Evolutionary conservation across 495 filamentous ascomycete genomes (phyloP).

Genomic region (Rhypophila decipiens): DNA sequence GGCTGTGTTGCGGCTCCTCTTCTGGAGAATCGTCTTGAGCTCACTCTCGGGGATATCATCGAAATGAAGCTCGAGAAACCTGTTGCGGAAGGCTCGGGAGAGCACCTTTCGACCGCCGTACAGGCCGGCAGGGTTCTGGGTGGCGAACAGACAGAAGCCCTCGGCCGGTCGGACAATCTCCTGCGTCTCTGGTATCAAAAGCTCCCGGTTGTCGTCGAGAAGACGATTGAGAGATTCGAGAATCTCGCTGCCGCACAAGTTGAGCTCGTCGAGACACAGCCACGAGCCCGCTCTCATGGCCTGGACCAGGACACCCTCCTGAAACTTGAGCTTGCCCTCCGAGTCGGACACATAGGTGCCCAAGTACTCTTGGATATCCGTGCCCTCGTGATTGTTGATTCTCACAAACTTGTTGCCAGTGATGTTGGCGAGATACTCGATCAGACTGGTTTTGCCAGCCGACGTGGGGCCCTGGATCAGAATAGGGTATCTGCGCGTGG

Average conservation of each 20-base stretch:
- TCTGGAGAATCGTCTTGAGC: slow-evolving; percentile 84
- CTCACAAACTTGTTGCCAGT: slow-evolving; percentile 95
- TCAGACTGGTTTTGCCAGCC: slow-evolving; percentile 97
- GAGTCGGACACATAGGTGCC: slow-evolving; percentile 85
- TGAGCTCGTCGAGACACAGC: slow-evolving; percentile 97
- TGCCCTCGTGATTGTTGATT: slow-evolving; percentile 99
- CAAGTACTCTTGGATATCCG: slow-evolving; percentile 95
- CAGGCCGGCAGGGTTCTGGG: slow-evolving; percentile 91
- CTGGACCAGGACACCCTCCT: slow-evolving; percentile 91
- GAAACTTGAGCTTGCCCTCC: slow-evolving; percentile 78
- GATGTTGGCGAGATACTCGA: slow-evolving; percentile 91
- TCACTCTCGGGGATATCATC: slow-evolving; percentile 97
- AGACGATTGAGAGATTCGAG: slow-evolving; percentile 92
- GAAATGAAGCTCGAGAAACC: slow-evolving; percentile 95
- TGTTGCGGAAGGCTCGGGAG: slow-evolving; percentile 90
- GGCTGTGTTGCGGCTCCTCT: slow-evolving; percentile 75
- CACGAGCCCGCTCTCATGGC: slow-evolving; percentile 90
- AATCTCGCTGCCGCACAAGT: slow-evolving; percentile 92
- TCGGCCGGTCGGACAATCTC: slow-evolving; percentile 84
- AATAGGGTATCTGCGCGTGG: slow-evolving; percentile 85
- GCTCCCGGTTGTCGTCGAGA: slow-evolving; percentile 94
- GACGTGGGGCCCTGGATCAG: slow-evolving; percentile 97
- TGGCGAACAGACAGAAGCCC: slow-evolving; percentile 98
- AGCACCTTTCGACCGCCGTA: slow-evolving; percentile 93
- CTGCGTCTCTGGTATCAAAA: slow-evolving; percentile 95